Evolutionary conservation across 2,329 filamentous ascomycete species (phyloP), one percentile per base, ranked within the genome.

Genomic region (Fusarium musae): DNA sequence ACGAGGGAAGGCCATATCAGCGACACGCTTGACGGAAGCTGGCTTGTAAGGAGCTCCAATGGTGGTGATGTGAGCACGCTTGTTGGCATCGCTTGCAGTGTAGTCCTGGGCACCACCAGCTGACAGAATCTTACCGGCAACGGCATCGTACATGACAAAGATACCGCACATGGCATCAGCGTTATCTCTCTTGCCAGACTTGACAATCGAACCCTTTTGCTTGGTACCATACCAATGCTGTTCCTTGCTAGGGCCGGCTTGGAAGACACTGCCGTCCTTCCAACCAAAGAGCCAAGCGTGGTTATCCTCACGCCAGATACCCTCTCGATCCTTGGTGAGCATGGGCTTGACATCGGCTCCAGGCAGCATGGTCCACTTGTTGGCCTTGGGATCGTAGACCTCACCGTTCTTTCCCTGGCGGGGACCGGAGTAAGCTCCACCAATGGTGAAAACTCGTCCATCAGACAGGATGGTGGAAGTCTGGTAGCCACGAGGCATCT

Each of bases 141-240:
- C 85, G 62, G 87, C 86, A 73, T 89, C 87, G 69, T 87, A 89
- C 86, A 90, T 89, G 64, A 86, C 83, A 21, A 84, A 84, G 61
- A 84, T 84, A 19, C 87, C 88, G 63, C 83, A 85, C 88, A 90
- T 90, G 6, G 87, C 84, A 12, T 80, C 72, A 53, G 84, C 84
- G 5, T 79, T 79, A 21, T 81, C 81, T 19, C 88, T 53, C 3
- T 30, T 66, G 10, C 67, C 71, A 9, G 72, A 60, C 23, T 62
- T 43, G 23, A 53, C 44, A 4, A 74, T 58, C 2, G 57, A 58
- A 4, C 88, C 88, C 37, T 77, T 78, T 10, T 84, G 85, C 3
- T 74, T 74, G 1, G 84, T 87, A 37, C 81, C 80, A 72, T 86
- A 90, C 89, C 89, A 91, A 75, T 91, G 85, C 85, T 89, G 89